Percentiles rank a stretch among this genome's conserved stretches.
phyloP scores from a whole-genome alignment of 352 stramenopile genomes.

The Globisporangium spiculum region DNA sequence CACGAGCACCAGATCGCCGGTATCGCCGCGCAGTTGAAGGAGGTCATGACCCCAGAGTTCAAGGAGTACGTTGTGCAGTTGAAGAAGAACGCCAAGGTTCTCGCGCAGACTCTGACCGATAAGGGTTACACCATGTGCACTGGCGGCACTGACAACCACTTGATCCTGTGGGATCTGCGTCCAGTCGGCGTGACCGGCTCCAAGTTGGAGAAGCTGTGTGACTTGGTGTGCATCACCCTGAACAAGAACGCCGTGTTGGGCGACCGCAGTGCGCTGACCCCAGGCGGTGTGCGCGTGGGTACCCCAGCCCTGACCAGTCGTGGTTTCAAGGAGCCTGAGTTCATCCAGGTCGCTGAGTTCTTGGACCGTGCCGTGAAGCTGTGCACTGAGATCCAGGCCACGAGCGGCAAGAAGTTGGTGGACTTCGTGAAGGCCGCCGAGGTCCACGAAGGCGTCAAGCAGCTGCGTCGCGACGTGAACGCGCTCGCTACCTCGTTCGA shows the following conservation, averaged over 20 bases:
- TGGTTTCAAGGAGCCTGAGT: constrained; percentile 96
- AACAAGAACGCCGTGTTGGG: constrained; percentile 99
- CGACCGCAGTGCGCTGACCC: constrained; percentile 94
- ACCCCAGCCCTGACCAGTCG: constrained; percentile 96
- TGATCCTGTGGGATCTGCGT: constrained; percentile 98
- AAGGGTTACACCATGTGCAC: constrained; percentile 96
- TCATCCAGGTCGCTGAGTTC: constrained; percentile 95
- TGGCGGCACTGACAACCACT: constrained; percentile 98
- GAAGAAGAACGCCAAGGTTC: constrained; percentile 93
- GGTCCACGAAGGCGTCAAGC: constrained; percentile 82
- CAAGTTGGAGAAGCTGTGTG: constrained; percentile 99
- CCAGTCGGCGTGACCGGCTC: constrained; percentile 94
- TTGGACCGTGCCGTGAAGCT: constrained; percentile 94
- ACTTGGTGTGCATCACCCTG: constrained; percentile 96
- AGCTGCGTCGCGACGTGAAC: constrained; percentile 91
- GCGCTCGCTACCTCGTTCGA: constrained; percentile 93
- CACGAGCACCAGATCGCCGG: constrained; percentile 99
- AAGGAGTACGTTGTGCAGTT: constrained; percentile 95
- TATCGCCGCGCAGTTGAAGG: constrained; percentile 97
- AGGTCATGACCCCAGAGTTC: constrained; percentile 96
- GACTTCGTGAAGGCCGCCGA: constrained; percentile 91
- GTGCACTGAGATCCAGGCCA: constrained; percentile 91
- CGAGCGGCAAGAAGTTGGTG: constrained; percentile 89
- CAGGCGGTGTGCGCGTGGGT: constrained; percentile 95
- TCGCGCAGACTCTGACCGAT: constrained; percentile 90